phyloP scores from a whole-genome alignment of 352 stramenopile species.

The Phytophthora pini region DNA sequence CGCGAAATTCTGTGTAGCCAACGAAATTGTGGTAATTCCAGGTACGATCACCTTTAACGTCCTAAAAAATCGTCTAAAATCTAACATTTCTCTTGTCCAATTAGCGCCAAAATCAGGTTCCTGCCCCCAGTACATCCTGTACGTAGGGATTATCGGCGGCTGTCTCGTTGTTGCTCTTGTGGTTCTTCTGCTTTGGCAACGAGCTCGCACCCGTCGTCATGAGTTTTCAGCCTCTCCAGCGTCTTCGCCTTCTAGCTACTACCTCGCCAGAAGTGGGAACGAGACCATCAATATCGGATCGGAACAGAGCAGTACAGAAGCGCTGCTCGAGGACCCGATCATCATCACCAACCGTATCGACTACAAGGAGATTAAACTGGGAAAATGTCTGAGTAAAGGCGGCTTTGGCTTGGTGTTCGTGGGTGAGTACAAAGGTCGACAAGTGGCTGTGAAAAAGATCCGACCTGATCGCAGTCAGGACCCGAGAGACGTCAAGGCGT shows the following conservation, averaged over 20 bases:
- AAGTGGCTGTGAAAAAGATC: constrained; percentile 58
- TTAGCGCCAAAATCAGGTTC: constrained; percentile 7
- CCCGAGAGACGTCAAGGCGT: constrained; percentile 41
- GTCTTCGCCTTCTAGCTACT: constrained; percentile 34
- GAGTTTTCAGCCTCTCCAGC: constrained; percentile 5
- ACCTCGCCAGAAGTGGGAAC: constrained; percentile 25
- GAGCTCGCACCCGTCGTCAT: constrained; percentile 10
- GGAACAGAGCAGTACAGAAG: constrained; percentile 27
- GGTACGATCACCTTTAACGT: constrained; percentile 1
- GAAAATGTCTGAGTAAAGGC: constrained; percentile 44
- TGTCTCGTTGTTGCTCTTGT: constrained; percentile 33
- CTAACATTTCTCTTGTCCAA: constrained; percentile 2
- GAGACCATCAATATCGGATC: constrained; percentile 39
- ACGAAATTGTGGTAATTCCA: constrained; percentile 2
- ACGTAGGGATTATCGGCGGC: constrained; percentile 27
- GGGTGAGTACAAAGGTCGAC: constrained; percentile 37
- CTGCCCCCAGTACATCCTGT: constrained; percentile 18
- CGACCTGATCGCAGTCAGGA: constrained; percentile 38
- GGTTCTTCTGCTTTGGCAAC: constrained; percentile 28
- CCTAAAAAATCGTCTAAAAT: background rate
- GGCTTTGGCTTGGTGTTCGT: constrained; percentile 58
- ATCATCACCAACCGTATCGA: constrained; percentile 53
- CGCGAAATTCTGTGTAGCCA: constrained; percentile 40
- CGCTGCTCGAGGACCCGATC: constrained; percentile 49
- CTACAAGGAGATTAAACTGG: constrained; percentile 49